A percentile compares a stretch with the other conserved stretches of the same genome.
Conservation (phyloP, 1,284 basidiomycete species). For the Tylopilus microsporus region DNA sequence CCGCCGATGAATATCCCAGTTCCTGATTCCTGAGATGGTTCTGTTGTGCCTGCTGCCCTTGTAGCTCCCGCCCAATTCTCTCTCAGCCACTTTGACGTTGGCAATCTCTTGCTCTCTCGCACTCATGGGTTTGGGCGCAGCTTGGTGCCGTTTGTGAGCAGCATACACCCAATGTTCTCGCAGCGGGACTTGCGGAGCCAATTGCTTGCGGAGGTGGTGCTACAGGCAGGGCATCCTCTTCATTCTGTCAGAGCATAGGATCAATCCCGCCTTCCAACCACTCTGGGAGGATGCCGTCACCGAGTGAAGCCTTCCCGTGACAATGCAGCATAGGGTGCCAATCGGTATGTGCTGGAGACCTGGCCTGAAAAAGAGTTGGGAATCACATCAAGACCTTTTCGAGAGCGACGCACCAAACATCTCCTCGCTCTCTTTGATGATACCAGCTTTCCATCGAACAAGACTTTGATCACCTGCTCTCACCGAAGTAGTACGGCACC, state of each 20-base stretch:
- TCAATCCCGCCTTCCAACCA: slow-evolving; percentile 63
- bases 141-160: slow-evolving; percentile 67
- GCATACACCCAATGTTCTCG: slow-evolving; percentile 42
- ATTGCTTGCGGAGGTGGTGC: slow-evolving; percentile 35
- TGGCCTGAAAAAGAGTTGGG: slow-evolving; percentile 19
- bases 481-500: slow-evolving; percentile 69
- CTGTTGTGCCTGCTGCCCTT: slow-evolving; percentile 53
- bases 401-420: slow-evolving; percentile 19
- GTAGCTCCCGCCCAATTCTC: slow-evolving; percentile 46
- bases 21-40: slow-evolving; percentile 53
- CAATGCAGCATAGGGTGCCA: slow-evolving; percentile 52
- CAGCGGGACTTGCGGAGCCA: slow-evolving; percentile 32
- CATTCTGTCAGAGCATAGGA: slow-evolving; percentile 49
- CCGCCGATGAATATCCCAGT: slow-evolving; percentile 59
- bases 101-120: slow-evolving; percentile 76
- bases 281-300: slow-evolving; percentile 47
- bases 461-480: slow-evolving; percentile 74
- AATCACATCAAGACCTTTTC: background rate
- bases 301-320: slow-evolving; percentile 49
- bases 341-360: slow-evolving; percentile 44
- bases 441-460: slow-evolving; percentile 69
- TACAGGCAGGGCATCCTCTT: slow-evolving; percentile 47
- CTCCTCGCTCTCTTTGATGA: slow-evolving; percentile 36
- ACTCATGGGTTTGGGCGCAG: slow-evolving; percentile 76
- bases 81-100: slow-evolving; percentile 70